Conservation (phyloP, 2,329 filamentous ascomycete species). For the Phaeoacremonium minimum region DNA sequence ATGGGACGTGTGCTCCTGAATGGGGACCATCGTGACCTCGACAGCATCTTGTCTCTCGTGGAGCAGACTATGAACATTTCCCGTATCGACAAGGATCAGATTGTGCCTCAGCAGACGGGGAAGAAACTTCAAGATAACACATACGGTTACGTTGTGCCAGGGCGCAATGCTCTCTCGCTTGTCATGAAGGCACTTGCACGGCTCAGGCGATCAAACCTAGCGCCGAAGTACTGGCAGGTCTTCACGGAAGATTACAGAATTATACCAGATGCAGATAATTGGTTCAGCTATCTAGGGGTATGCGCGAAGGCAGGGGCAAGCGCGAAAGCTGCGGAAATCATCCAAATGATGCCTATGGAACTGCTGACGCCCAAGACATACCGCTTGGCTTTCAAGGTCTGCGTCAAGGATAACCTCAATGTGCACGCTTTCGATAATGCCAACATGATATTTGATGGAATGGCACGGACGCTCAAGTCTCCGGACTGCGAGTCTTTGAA, state of each 20-base stretch:
- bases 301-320: slow-evolving; percentile 65
- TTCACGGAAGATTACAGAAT: slow-evolving; percentile 61
- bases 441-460: slow-evolving; percentile 59
- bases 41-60: slow-evolving; percentile 71
- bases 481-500: slow-evolving; percentile 49
- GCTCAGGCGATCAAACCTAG: slow-evolving; percentile 56
- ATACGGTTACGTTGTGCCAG: slow-evolving; percentile 36
- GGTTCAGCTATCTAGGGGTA: slow-evolving; percentile 62
- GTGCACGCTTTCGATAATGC: slow-evolving; percentile 63
- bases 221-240: slow-evolving; percentile 73
- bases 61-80: not conserved
- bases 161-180: slow-evolving; percentile 61
- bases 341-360: slow-evolving; percentile 48
- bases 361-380: slow-evolving; percentile 51
- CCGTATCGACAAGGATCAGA: not conserved
- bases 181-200: slow-evolving; percentile 61
- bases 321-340: slow-evolving; percentile 50
- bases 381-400: slow-evolving; percentile 69
- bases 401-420: slow-evolving; percentile 74
- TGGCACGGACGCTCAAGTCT: slow-evolving; percentile 39
- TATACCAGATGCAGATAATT: slow-evolving; percentile 68
- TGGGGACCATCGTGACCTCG: slow-evolving; percentile 58
- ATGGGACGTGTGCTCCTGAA: slow-evolving; percentile 78
- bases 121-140: slow-evolving; percentile 1
- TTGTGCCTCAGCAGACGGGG: not conserved